These are phyloP conservation scores for Aspergillus spinulosporus DNA, from an alignment of 2,329 filamentous ascomycete genomes.

Conservation along the genomic window DNA sequence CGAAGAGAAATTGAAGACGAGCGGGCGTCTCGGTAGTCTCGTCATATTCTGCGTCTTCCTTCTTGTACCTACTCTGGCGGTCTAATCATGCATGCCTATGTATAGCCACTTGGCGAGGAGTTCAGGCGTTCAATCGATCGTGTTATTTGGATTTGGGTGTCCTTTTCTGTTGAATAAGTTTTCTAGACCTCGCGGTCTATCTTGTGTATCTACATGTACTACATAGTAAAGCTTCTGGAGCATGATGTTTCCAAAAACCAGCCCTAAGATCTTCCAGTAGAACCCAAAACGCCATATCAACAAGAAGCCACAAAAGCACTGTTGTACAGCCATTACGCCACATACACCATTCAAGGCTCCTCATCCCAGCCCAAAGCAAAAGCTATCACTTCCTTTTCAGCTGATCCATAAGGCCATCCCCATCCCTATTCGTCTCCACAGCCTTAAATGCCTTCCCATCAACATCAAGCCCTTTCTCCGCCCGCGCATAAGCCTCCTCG, in stretches of 20 bases:
- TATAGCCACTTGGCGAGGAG: constrained; percentile 37
- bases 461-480: constrained; percentile 72
- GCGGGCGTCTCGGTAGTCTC: constrained; percentile 56
- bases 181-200: constrained; percentile 10
- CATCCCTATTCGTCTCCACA: constrained; percentile 72
- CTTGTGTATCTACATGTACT: constrained; percentile 15
- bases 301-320: background rate
- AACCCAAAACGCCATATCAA: background rate
- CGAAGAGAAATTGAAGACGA: constrained; percentile 83
- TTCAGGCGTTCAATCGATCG: constrained; percentile 35
- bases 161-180: background rate
- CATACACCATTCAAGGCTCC: background rate
- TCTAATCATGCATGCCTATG: constrained; percentile 22
- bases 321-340: background rate
- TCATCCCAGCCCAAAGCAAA: background rate
- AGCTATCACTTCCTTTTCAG: constrained; percentile 19
- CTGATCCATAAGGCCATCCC: constrained; percentile 35
- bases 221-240: background rate
- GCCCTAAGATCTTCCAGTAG: background rate
- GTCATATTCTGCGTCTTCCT: constrained; percentile 13
- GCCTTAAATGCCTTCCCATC: constrained; percentile 62
- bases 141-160: constrained; percentile 14
- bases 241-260: background rate
- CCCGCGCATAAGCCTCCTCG: constrained; percentile 66
- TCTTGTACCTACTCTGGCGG: constrained; percentile 7